These are phyloP conservation scores for Aspergillus sp. DNA, from an alignment of 2,329 filamentous ascomycete genomes.

Conservation along the genomic window DNA sequence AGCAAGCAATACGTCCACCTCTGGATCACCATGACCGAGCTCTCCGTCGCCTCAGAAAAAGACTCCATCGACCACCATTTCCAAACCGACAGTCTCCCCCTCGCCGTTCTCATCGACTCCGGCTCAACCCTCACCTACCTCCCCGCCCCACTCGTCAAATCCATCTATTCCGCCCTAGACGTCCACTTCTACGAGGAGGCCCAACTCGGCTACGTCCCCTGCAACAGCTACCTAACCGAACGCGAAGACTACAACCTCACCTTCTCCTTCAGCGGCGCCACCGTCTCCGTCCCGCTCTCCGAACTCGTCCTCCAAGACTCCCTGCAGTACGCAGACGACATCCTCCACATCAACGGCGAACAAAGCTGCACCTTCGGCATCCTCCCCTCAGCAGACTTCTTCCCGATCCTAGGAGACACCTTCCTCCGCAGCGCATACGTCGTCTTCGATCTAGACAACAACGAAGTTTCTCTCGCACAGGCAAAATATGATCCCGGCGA, in stretches of 20 bases:
- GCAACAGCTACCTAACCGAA: slow-evolving; percentile 52
- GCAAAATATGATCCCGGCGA: slow-evolving; percentile 60
- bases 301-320: slow-evolving; percentile 64
- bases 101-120: slow-evolving; percentile 69
- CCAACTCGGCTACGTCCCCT: slow-evolving; percentile 49
- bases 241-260: slow-evolving; percentile 47
- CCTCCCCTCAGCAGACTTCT: slow-evolving; percentile 55
- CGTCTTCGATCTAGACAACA: slow-evolving; percentile 71
- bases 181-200: slow-evolving; percentile 54
- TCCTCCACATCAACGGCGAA: slow-evolving; percentile 32
- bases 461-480: slow-evolving; percentile 69
- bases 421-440: slow-evolving; percentile 74
- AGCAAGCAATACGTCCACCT: slow-evolving; percentile 58
- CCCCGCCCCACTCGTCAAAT: slow-evolving; percentile 50
- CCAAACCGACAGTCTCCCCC: slow-evolving; percentile 32
- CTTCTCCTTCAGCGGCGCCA: slow-evolving; percentile 55
- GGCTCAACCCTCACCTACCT: slow-evolving; percentile 69
- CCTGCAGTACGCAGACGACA: background rate
- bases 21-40: slow-evolving; percentile 63
- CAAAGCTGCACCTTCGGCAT: slow-evolving; percentile 66
- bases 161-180: slow-evolving; percentile 57
- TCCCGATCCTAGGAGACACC: slow-evolving; percentile 69
- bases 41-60: slow-evolving; percentile 41
- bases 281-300: slow-evolving; percentile 53
- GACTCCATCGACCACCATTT: slow-evolving; percentile 17